Evolutionary conservation across 441 rosid species (phyloP).

Genomic region (Populus tomentosa): DNA sequence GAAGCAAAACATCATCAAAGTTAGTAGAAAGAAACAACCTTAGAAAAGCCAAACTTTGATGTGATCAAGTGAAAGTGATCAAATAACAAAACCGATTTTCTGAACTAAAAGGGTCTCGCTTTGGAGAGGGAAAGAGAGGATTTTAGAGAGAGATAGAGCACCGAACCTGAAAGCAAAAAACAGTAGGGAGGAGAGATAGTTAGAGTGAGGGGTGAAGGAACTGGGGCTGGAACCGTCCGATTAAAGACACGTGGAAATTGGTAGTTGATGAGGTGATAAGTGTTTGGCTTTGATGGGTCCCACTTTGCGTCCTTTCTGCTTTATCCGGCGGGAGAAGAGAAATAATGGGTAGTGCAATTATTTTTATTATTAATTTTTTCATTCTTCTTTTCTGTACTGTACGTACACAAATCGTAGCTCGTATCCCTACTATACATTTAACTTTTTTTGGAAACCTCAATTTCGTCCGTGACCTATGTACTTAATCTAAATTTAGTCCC

Average conservation of each 20-base stretch:
- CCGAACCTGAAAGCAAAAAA: not conserved
- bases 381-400: not conserved
- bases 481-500: not conserved
- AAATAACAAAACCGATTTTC: not conserved
- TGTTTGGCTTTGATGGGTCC: not conserved
- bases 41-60: not conserved
- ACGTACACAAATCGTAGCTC: not conserved
- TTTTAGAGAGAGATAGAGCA: not conserved
- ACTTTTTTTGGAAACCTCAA: not conserved
- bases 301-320: not conserved
- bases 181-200: not conserved
- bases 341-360: not conserved
- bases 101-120: not conserved
- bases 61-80: not conserved
- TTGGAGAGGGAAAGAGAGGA: not conserved
- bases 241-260: slow-evolving; percentile 9
- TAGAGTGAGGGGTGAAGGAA: too few species aligned
- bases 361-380: not conserved
- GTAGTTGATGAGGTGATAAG: not conserved
- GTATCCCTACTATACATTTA: not conserved
- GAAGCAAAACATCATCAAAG: not conserved
- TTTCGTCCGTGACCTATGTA: not conserved
- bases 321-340: not conserved
- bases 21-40: not conserved
- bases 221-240: not conserved